Base-by-base conservation (phyloP, 306 rosid species). In the Cucurbita ficifolia region DNA sequence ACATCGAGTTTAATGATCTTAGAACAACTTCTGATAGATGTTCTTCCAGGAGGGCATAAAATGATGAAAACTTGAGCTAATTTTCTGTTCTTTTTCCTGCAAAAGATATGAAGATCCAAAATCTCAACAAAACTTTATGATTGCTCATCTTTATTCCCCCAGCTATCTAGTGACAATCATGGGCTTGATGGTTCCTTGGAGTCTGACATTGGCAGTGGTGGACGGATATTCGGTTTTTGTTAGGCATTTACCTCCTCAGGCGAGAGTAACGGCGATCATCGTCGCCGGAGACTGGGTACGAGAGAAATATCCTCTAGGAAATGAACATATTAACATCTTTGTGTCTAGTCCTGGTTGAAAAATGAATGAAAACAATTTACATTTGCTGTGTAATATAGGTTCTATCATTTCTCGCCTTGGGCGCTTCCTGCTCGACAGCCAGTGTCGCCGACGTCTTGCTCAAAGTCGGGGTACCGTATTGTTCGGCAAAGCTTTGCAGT, bases 111-210 rank as follows among this genome's bases (percentile, higher is more conserved):
- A 68, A 68, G 73, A 45, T 45, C 57, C 52, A 46, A 69, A 69
- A 48, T 69, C 57, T 69, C 18, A 45, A 69, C 57, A 46, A 69
- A 69, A 48, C 73, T 69, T 48, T 22, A 57, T 48, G 43, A 49
- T 75, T 72, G 75, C 33, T 72, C 79, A 62, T 84, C 77, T 76
- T 84, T 62, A 54, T 80, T 67, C 75, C 68, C 75, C 68, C 92
- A 92, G 98, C 80, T 87, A 82, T 80, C 86, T 92, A 89, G 96
- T 85, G 80, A 92, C 96, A 33, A 88, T 87, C 75, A 92, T 92
- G 98, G 96, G 96, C 29, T 87, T 92, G 83, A 85, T 90, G 10
- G 86, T 89, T 81, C 98, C 96, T 9, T 92, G 98, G 98, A 86
- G 88, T 86, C 11, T 92, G 76, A 90, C 96, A 76, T 81, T 92